Percentiles rank a stretch among this genome's conserved stretches.
phyloP scores from a whole-genome alignment of 768 basidiomycete genomes.

The Polyporus arcularius region DNA sequence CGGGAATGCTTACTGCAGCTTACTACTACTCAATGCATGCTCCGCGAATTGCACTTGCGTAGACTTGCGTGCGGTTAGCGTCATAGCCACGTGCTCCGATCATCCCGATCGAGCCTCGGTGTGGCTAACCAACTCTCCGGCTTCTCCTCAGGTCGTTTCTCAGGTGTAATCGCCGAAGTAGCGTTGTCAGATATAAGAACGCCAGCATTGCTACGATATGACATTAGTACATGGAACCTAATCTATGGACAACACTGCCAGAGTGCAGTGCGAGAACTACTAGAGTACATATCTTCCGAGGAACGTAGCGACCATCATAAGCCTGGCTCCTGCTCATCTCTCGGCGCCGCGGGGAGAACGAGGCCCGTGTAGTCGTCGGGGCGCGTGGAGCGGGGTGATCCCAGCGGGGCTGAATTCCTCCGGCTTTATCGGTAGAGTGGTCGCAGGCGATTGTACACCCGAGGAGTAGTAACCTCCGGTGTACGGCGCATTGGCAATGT shows the following conservation, averaged over 20 bases:
- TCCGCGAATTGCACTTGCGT: neutral
- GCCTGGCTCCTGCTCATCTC: neutral
- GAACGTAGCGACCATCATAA: neutral
- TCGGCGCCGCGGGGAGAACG: too few relatives aligned
- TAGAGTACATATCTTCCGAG: neutral
- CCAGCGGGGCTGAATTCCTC: neutral
- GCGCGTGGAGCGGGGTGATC: neutral
- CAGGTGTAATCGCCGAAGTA: too few relatives aligned
- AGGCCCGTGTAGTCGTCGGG: too few relatives aligned
- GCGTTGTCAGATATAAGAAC: too few relatives aligned
- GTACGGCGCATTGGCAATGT: neutral
- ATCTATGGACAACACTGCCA: neutral
- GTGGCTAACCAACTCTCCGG: too few relatives aligned
- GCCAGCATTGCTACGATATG: too few relatives aligned
- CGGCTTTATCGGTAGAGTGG: neutral
- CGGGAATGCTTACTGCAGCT: conserved; percentile 15
- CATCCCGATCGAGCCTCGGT: neutral
- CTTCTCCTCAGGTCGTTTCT: too few relatives aligned
- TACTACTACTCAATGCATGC: neutral
- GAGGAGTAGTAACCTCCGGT: neutral
- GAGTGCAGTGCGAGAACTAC: neutral
- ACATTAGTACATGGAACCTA: too few relatives aligned
- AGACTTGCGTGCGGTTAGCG: neutral
- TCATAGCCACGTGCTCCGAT: neutral
- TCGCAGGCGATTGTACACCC: neutral